These are phyloP conservation scores for Aspergillus cristatus DNA, from an alignment of 495 filamentous ascomycete genomes.

Conservation along the genomic window DNA sequence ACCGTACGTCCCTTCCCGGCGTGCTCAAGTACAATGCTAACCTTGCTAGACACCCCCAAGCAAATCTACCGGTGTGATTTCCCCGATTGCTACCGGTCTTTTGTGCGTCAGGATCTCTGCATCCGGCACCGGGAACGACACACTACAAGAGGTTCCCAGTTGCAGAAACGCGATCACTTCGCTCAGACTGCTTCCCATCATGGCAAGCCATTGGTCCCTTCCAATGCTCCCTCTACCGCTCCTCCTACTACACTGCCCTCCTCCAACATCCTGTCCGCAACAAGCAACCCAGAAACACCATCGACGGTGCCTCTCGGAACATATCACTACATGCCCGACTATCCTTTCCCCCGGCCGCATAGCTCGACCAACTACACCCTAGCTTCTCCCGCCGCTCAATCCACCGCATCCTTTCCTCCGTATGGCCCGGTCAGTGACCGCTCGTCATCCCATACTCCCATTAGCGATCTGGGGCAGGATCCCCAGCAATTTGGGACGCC, in stretches of 20 bases:
- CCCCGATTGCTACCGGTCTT: conserved; percentile 79
- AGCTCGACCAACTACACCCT: conserved; percentile 10
- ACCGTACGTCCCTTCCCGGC: conserved; percentile 53
- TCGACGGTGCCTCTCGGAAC: conserved; percentile 5
- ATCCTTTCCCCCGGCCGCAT: conserved; percentile 6
- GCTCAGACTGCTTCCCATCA: conserved; percentile 17
- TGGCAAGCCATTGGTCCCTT: conserved; percentile 10
- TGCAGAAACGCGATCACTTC: conserved; percentile 75
- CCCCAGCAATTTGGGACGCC: background rate
- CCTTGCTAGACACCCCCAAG: conserved; percentile 62
- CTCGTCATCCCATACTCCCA: conserved; percentile 9
- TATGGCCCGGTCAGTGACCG: conserved; percentile 3
- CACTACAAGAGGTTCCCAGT: conserved; percentile 88
- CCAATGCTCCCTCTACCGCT: conserved; percentile 1
- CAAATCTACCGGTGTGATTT: conserved; percentile 95
- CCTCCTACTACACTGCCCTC: conserved; percentile 6
- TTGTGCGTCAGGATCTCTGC: conserved; percentile 92
- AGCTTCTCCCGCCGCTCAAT: conserved; percentile 10
- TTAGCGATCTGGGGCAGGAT: conserved; percentile 9
- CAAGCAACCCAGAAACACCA: background rate
- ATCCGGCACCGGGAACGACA: conserved; percentile 90
- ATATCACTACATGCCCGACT: conserved; percentile 13
- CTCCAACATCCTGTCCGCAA: background rate
- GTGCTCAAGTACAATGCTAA: conserved; percentile 5
- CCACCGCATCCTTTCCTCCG: conserved; percentile 10